Base-by-base conservation (phyloP, 331 rosid genomes). In the Rhamnella rubrinervis region DNA sequence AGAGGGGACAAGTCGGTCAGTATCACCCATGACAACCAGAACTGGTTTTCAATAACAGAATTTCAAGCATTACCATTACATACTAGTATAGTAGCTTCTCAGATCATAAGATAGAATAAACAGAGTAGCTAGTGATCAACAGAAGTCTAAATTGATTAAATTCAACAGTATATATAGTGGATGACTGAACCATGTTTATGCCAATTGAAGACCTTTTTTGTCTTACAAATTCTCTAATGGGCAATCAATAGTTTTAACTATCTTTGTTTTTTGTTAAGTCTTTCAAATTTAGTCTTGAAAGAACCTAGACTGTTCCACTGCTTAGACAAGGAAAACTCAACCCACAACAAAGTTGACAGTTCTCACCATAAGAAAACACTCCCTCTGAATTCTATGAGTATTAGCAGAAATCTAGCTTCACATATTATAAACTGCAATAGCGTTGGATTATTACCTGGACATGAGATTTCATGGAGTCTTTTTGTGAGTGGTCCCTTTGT, bases 11-110 rank as follows among this genome's bases (percentile, higher is more conserved):
- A 91, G 31, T 21, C 87, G 84, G 76, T 93, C 97, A n/a, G 39
- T 85, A 77, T 93, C 96, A 49, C 98, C 98, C 15, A 96, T 93
- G 75, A 91, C 74, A 47, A 93, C 88, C 77, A 93, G 79, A 75
- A 93, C 98, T 91, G 88, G 46, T 31, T 74, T 61, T 65, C 53
- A 66, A 68, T 69, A 80, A 76, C 55, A 68, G 19, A 73, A 23
- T 70, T 65, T 47, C 13, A 62, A 65, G 68, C 8, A 38, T 71
- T 55, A 75, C 7, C 21, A 51, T 17, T 52, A 8, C 66, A 81
- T 37, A n/a, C 62, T 31, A 55, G 46, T 31, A 31, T 31, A 31
- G 35, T 31, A 31, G 5, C 46, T 38, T 46, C 40, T 31, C 25
- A 20, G 52, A 25, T 71, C 9, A 60, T 26, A 7, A 4, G 39